Conservation (phyloP, 139 green algal species). For the Microglena sp. region DNA sequence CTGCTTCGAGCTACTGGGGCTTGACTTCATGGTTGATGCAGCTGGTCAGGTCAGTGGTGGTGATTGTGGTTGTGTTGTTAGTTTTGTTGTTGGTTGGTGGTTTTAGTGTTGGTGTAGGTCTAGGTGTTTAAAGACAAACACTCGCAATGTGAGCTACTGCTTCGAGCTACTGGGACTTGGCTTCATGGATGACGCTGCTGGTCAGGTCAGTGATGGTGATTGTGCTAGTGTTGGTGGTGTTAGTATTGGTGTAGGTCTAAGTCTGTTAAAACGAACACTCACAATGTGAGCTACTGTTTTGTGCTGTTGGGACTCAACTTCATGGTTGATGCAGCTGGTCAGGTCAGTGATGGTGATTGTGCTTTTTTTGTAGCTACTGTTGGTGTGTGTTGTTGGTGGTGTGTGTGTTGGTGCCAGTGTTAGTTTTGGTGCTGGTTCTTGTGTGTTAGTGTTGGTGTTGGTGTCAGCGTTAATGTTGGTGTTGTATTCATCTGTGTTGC, state of each 20-base stretch:
- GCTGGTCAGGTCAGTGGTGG: slow-evolving; percentile 12
- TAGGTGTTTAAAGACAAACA: slow-evolving; percentile 37
- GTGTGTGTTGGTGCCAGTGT: too few species aligned
- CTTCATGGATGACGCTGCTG: slow-evolving; percentile 43
- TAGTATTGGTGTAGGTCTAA: too few species aligned
- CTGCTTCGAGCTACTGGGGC: slow-evolving; percentile 45
- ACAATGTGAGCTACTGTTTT: slow-evolving; percentile 24
- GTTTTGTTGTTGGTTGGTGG: too few species aligned
- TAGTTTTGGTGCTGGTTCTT: too few species aligned
- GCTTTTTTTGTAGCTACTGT: too few species aligned
- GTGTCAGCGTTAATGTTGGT: too few species aligned
- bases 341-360: slow-evolving; percentile 15
- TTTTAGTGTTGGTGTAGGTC: too few species aligned
- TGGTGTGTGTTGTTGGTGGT: too few species aligned
- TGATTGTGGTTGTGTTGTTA: too few species aligned
- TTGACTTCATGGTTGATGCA: slow-evolving; percentile 54
- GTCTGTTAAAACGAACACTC: slow-evolving; percentile 24
- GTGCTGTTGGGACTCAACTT: slow-evolving; percentile 54
- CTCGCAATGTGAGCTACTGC: slow-evolving; percentile 16
- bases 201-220: slow-evolving; percentile 20
- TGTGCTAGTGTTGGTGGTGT: too few species aligned
- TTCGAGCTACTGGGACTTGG: slow-evolving; percentile 51
- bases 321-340: slow-evolving; percentile 36
- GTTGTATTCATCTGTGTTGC: too few species aligned
- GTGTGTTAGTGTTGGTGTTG: too few species aligned